Conservation (phyloP, 805 yeast species). For the Metschnikowia anglica region DNA sequence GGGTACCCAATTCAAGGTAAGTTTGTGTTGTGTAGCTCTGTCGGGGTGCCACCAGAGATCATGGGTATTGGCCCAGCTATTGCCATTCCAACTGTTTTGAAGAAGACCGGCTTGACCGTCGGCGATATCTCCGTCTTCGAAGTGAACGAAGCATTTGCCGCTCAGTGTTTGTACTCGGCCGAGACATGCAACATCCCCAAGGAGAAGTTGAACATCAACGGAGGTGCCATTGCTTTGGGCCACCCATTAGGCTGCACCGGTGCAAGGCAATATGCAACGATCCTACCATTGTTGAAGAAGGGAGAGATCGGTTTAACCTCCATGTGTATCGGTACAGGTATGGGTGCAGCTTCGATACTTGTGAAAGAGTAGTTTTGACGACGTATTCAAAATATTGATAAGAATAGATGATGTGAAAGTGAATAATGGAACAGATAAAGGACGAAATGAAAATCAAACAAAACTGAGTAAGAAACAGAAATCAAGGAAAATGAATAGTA, state of each 20-base stretch:
- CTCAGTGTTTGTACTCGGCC: conserved; percentile 82
- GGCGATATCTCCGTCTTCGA: conserved; percentile 77
- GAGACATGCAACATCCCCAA: conserved; percentile 62
- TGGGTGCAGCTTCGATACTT: conserved; percentile 94
- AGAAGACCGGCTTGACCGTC: conserved; percentile 55
- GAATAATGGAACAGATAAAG: no score
- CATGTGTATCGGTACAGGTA: conserved; percentile 98
- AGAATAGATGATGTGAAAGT: no score
- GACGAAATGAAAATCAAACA: no score
- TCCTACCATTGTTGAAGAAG: conserved; percentile 71
- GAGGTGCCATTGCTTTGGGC: conserved; percentile 96
- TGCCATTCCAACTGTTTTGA: conserved; percentile 84
- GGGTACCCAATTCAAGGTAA: conserved; percentile 75
- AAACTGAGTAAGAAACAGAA: no score
- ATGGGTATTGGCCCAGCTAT: conserved; percentile 98
- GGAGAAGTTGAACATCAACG: conserved; percentile 60
- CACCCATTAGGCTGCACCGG: conserved; percentile 74
- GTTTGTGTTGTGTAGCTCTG: conserved; percentile 73
- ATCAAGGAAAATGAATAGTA: no score
- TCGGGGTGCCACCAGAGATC: conserved; percentile 95
- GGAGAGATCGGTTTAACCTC: conserved; percentile 89
- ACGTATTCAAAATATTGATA: no score
- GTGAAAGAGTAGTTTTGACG: conserved; percentile 62
- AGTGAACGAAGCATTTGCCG: conserved; percentile 96
- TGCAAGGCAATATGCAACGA: conserved; percentile 89